Percentiles rank a stretch among this genome's conserved stretches.
These are phyloP conservation scores for Cyclotella atomus DNA, from an alignment of 108 stramenopile species.

Conservation along the genomic window DNA sequence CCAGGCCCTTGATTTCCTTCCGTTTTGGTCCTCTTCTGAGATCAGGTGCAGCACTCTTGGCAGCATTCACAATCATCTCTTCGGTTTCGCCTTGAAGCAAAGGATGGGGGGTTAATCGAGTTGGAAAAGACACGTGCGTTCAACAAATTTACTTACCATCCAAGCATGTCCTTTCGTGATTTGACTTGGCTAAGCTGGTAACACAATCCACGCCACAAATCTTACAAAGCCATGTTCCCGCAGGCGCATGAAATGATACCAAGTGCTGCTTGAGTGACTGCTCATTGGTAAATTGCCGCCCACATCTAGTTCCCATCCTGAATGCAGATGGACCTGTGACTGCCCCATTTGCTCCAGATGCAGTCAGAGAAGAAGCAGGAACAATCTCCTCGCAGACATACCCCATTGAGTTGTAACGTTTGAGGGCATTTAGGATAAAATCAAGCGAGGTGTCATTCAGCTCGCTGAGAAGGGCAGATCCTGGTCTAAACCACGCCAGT, in stretches of 20 bases:
- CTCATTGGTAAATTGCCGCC: constrained; percentile 80
- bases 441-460: constrained; percentile 59
- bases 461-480: constrained; percentile 75
- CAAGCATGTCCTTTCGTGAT: constrained; percentile 83
- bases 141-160: constrained; percentile 7
- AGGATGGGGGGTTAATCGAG: neutral
- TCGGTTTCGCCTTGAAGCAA: constrained; percentile 3
- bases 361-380: constrained; percentile 75
- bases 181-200: constrained; percentile 78
- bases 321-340: constrained; percentile 74
- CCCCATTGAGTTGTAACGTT: constrained; percentile 54
- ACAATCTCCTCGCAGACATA: constrained; percentile 82
- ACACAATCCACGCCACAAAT: constrained; percentile 82
- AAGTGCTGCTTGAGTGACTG: constrained; percentile 82
- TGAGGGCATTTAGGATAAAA: constrained; percentile 64
- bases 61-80: constrained; percentile 24
- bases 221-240: constrained; percentile 88
- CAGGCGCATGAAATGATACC: constrained; percentile 78
- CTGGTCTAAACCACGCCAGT: constrained; percentile 65
- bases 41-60: constrained; percentile 32
- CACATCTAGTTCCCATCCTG: constrained; percentile 73
- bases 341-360: constrained; percentile 71
- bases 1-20: constrained; percentile 33
- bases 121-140: neutral
- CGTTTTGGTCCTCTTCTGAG: constrained; percentile 54